These are phyloP conservation scores for Pseudogymnoascus sp. DNA, from an alignment of 2,329 filamentous ascomycete species.

Conservation along the genomic window DNA sequence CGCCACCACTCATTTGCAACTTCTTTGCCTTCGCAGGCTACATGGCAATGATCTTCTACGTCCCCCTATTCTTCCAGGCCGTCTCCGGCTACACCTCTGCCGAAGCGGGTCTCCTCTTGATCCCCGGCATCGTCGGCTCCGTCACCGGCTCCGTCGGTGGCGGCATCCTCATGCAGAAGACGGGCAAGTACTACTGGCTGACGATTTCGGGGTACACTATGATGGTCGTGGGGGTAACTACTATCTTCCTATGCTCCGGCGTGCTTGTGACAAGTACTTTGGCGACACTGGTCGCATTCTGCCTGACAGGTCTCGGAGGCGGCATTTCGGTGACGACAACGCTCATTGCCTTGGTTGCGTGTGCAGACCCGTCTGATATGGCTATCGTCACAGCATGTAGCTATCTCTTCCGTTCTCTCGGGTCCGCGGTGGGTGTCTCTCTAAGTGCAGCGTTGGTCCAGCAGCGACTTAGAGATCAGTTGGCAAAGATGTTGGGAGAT, in stretches of 20 bases:
- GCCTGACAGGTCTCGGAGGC: constrained; percentile 41
- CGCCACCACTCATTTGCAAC: constrained; percentile 62
- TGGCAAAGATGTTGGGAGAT: constrained; percentile 45
- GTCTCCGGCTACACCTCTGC: constrained; percentile 57
- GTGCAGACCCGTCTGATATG: constrained; percentile 57
- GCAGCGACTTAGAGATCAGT: constrained; percentile 50
- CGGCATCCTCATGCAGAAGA: constrained; percentile 60
- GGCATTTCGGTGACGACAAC: constrained; percentile 61
- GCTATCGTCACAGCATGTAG: constrained; percentile 71
- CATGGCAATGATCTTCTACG: constrained; percentile 55
- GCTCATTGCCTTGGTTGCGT: constrained; percentile 64
- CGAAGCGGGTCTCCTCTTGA: constrained; percentile 53
- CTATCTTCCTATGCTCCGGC: constrained; percentile 51
- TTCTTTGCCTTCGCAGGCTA: constrained; percentile 60
- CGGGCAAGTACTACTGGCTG: constrained; percentile 63
- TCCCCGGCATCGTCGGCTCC: constrained; percentile 56
- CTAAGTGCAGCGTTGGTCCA: constrained; percentile 62
- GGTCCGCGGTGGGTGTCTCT: constrained; percentile 60
- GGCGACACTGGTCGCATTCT: constrained; percentile 50
- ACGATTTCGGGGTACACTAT: constrained; percentile 50
- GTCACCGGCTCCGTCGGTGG: constrained; percentile 57
- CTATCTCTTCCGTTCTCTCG: constrained; percentile 72
- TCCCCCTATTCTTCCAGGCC: constrained; percentile 73
- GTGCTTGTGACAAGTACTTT: constrained; percentile 39
- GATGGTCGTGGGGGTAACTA: constrained; percentile 45